Evolutionary conservation across 257 asterid genomes (phyloP).

Genomic region (Coffea eugenioides): DNA sequence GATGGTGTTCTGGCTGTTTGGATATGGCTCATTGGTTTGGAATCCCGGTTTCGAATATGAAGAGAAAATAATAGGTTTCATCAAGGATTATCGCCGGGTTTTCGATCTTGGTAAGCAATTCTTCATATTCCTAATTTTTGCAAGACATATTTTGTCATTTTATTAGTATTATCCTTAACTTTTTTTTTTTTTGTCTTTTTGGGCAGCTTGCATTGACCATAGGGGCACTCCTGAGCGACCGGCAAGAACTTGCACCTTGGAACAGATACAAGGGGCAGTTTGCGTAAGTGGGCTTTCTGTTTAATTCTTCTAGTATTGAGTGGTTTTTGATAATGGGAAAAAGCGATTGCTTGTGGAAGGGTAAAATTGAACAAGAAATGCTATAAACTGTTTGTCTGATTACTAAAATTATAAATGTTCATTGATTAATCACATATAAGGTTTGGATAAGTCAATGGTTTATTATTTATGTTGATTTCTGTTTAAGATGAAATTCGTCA

Average conservation of each 20-base stretch:
- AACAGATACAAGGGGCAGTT: conserved; percentile 54
- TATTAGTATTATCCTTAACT: neutral
- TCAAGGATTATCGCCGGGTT: conserved; percentile 80
- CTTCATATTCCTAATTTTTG: too few relatives aligned
- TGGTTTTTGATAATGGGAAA: too few relatives aligned
- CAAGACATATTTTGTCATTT: neutral
- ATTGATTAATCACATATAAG: too few relatives aligned
- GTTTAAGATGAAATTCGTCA: too few relatives aligned
- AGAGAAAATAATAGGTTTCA: conserved; percentile 75
- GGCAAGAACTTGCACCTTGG: conserved; percentile 98
- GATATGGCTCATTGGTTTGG: conserved; percentile 94
- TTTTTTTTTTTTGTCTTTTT: neutral
- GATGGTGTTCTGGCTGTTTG: conserved; percentile 90
- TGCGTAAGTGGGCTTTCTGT: conserved; percentile 58
- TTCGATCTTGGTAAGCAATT: conserved; percentile 67
- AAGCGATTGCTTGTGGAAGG: too few relatives aligned
- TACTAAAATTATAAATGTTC: too few relatives aligned
- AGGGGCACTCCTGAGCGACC: conserved; percentile 95
- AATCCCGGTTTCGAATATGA: conserved; percentile 91
- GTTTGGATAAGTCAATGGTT: too few relatives aligned
- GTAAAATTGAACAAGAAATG: too few relatives aligned
- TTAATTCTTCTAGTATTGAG: too few relatives aligned
- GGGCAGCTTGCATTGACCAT: conserved; percentile 90
- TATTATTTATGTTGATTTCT: too few relatives aligned
- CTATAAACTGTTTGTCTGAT: too few relatives aligned